Conservation (phyloP, 768 basidiomycete species). For the Ephemerocybe angulata region DNA sequence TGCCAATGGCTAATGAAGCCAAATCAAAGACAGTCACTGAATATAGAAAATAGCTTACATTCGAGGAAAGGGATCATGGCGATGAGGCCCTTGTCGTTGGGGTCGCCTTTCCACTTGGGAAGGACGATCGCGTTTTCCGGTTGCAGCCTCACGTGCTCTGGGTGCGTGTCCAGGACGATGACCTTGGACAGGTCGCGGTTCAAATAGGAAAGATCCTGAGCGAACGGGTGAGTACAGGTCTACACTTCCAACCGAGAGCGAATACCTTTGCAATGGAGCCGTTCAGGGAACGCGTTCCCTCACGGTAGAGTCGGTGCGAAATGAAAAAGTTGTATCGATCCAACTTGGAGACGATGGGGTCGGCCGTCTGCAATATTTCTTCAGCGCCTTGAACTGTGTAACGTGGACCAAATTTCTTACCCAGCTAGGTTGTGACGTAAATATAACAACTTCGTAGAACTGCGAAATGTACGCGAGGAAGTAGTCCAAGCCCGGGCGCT, state of each 20-base stretch:
- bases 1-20: constrained; percentile 69
- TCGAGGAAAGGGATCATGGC: constrained; percentile 98
- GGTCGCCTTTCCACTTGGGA: constrained; percentile 82
- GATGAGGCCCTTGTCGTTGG: constrained; percentile 66
- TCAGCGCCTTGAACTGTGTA: too few relatives aligned
- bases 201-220: constrained; percentile 85
- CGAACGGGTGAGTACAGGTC: neutral
- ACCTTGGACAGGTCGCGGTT: constrained; percentile 93
- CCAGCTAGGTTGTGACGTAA: constrained; percentile 86
- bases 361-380: constrained; percentile 75
- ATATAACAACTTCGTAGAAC: constrained; percentile 97
- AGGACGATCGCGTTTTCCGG: constrained; percentile 87
- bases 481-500: constrained; percentile 96
- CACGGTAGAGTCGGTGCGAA: constrained; percentile 87
- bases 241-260: neutral
- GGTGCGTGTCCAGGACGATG: constrained; percentile 78
- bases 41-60: constrained; percentile 42
- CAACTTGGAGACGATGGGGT: constrained; percentile 86
- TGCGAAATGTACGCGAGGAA: constrained; percentile 96
- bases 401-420: too few relatives aligned
- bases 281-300: constrained; percentile 80
- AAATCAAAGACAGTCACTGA: constrained; percentile 1
- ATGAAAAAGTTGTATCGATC: constrained; percentile 92
- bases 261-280: constrained; percentile 82
- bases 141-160: constrained; percentile 73